These are phyloP conservation scores for Lentinus tigrinus DNA, from an alignment of 768 basidiomycete species.

Conservation along the genomic window DNA sequence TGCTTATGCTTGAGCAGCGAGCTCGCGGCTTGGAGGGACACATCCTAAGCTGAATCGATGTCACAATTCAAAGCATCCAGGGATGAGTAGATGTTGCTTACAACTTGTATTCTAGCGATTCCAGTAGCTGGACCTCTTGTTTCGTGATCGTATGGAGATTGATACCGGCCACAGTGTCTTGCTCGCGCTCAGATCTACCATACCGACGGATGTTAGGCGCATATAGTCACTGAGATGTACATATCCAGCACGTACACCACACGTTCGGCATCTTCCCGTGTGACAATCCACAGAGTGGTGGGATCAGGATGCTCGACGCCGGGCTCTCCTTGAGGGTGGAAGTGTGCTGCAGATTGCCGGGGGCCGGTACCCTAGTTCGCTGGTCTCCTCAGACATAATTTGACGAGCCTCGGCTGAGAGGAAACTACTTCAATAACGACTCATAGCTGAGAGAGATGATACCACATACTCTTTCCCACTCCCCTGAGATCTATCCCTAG, in stretches of 20 bases:
- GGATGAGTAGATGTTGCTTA: background rate
- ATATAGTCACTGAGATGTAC: background rate
- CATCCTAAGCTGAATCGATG: background rate
- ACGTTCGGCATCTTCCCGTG: constrained; percentile 22
- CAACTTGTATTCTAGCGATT: constrained; percentile 7
- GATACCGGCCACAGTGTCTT: background rate
- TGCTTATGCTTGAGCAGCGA: constrained; percentile 4
- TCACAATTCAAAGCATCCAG: background rate
- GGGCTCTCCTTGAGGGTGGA: constrained; percentile 25
- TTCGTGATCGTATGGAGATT: constrained; percentile 13
- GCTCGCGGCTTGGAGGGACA: constrained; percentile 2
- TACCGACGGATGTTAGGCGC: constrained; percentile 13
- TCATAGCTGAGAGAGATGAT: constrained; percentile 3
- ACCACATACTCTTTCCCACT: constrained; percentile 7
- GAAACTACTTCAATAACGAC: no score
- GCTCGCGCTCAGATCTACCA: constrained; percentile 4
- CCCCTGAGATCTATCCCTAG: constrained; percentile 24
- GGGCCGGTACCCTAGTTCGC: constrained; percentile 26
- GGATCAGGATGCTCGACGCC: constrained; percentile 9
- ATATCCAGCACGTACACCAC: constrained; percentile 11
- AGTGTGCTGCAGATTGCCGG: constrained; percentile 27
- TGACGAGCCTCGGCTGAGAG: constrained; percentile 13
- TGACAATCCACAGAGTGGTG: constrained; percentile 19
- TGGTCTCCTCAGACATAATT: constrained; percentile 24
- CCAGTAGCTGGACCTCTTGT: background rate